Percentiles rank a stretch among this genome's conserved stretches.
These are phyloP conservation scores for Saitozyma sp. DNA, from an alignment of 768 basidiomycete genomes.

Conservation along the genomic window DNA sequence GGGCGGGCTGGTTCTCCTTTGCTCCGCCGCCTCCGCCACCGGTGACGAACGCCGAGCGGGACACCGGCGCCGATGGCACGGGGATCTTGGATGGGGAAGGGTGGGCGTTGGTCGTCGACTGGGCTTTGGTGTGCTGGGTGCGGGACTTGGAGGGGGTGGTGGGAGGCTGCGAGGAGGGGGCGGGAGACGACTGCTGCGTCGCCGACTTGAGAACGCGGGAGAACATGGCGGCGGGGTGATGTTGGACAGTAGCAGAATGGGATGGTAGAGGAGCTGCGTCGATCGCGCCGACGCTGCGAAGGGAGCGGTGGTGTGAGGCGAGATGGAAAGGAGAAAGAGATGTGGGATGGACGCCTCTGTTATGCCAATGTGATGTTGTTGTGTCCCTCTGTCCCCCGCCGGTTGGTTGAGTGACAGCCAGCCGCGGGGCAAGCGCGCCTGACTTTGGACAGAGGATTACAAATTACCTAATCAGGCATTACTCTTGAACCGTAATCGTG, in stretches of 20 bases:
- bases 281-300: not conserved
- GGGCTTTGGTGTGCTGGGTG: constrained; percentile 24
- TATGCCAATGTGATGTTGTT: not conserved
- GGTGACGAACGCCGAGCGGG: constrained; percentile 17
- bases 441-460: too few relatives aligned
- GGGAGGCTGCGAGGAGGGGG: constrained; percentile 29
- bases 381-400: not conserved
- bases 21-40: not conserved
- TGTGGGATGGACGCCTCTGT: not conserved
- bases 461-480: too few relatives aligned
- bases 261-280: too few relatives aligned
- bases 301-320: not conserved
- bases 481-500: too few relatives aligned
- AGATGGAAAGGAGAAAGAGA: not conserved
- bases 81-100: constrained; percentile 50
- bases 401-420: not conserved
- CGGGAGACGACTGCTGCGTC: constrained; percentile 12
- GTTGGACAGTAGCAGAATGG: not conserved
- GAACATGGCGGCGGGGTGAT: constrained; percentile 37
- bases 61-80: constrained; percentile 35
- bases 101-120: constrained; percentile 23
- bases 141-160: constrained; percentile 37
- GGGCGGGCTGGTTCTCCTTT: constrained; percentile 30
- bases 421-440: too few relatives aligned
- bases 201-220: constrained; percentile 47